These are phyloP conservation scores for Magnusiomyces tetraspermus DNA, from an alignment of 1,139 yeast genomes.

Conservation along the genomic window DNA sequence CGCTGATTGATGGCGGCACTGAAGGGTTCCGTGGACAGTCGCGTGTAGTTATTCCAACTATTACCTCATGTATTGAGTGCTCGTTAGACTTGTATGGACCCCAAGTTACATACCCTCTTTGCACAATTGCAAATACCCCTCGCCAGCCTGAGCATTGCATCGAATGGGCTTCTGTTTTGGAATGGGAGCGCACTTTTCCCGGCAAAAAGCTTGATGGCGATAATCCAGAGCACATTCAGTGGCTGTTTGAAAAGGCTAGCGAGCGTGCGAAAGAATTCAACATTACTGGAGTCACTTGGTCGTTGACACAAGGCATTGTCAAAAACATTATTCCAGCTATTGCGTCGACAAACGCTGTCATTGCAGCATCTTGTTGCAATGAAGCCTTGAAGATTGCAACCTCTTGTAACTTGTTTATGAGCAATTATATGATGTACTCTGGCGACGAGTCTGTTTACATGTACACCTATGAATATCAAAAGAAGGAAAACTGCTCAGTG, in stretches of 20 bases:
- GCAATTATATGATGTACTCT: conserved; percentile 80
- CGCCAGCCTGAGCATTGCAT: conserved; percentile 90
- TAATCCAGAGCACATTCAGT: conserved; percentile 53
- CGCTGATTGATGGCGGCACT: conserved; percentile 90
- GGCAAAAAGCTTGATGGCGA: conserved; percentile 55
- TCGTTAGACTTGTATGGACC: conserved; percentile 68
- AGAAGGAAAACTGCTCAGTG: conserved; percentile 57
- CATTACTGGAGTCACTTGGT: conserved; percentile 62
- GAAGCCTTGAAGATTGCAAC: conserved; percentile 77
- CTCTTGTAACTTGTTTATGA: conserved; percentile 54
- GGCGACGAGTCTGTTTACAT: conserved; percentile 73
- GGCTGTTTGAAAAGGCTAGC: conserved; percentile 51
- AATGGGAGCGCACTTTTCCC: conserved; percentile 52
- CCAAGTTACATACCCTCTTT: conserved; percentile 71
- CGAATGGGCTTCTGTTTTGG: conserved; percentile 77
- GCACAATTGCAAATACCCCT: conserved; percentile 93
- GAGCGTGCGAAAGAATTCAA: conserved; percentile 54
- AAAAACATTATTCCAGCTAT: conserved; percentile 91
- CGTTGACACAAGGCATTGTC: conserved; percentile 75
- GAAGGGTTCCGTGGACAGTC: conserved; percentile 94
- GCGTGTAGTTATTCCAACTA: conserved; percentile 74
- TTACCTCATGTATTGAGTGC: conserved; percentile 89
- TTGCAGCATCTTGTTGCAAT: conserved; percentile 86
- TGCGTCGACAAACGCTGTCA: conserved; percentile 86
- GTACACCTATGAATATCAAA: conserved; percentile 56